phyloP scores from a whole-genome alignment of 169 alveolate genomes.

The Cryptosporidium tyzzeri region DNA sequence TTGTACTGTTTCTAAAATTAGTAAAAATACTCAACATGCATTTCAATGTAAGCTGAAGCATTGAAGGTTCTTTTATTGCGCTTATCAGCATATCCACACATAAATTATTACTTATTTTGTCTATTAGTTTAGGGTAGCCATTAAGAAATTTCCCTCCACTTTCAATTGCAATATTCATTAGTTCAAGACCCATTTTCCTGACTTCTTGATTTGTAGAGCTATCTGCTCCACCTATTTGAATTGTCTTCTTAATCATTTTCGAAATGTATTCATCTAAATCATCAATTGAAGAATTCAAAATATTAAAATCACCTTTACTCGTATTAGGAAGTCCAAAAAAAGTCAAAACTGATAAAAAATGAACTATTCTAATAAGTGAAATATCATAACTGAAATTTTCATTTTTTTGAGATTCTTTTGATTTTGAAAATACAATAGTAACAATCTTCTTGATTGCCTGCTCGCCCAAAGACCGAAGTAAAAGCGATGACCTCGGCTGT shows the following conservation, averaged over 20 bases:
- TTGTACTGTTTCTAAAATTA: conserved; percentile 30
- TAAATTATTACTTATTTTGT: conserved; percentile 9
- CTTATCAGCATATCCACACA: conserved; percentile 24
- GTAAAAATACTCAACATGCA: conserved; percentile 38
- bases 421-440: conserved; percentile 11
- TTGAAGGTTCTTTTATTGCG: conserved; percentile 20
- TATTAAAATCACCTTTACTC: neutral
- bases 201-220: conserved; percentile 12
- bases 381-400: conserved; percentile 1
- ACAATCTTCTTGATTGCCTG: conserved; percentile 22
- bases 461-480: conserved; percentile 56
- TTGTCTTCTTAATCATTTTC: conserved; percentile 35
- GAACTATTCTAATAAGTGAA: conserved; percentile 7
- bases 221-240: conserved; percentile 37
- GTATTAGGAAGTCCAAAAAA: conserved; percentile 22
- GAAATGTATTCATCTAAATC: conserved; percentile 8
- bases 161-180: conserved; percentile 58
- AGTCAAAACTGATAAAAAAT: conserved; percentile 46
- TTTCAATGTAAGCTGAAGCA: conserved; percentile 35
- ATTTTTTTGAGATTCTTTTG: neutral
- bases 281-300: neutral
- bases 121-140: conserved; percentile 2
- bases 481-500: conserved; percentile 69
- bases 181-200: conserved; percentile 55
- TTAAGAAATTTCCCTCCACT: conserved; percentile 41